Evolutionary conservation across 306 rosid species (phyloP).

Genomic region (Delonix regia): DNA sequence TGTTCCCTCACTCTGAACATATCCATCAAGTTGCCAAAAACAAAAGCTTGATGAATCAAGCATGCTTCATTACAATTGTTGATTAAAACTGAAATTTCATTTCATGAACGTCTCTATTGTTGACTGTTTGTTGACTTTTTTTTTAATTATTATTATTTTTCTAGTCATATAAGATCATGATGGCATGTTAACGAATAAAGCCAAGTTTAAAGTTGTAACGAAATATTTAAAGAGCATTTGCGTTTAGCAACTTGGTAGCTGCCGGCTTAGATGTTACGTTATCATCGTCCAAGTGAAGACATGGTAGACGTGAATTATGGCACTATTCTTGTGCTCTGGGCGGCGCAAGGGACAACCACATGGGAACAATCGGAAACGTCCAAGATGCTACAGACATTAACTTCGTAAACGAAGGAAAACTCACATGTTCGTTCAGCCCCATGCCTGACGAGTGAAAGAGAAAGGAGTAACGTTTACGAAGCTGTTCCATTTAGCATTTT

Average conservation of each 20-base stretch:
- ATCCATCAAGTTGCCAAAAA: constrained; percentile 15
- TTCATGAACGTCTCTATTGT: neutral
- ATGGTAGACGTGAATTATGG: neutral
- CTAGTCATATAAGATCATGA: neutral
- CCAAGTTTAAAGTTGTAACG: neutral
- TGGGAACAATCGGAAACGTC: neutral
- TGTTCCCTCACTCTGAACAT: neutral
- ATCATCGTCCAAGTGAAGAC: neutral
- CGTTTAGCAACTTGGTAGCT: neutral
- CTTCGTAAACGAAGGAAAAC: neutral
- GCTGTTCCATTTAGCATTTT: neutral
- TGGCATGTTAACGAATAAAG: neutral
- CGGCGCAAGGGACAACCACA: neutral
- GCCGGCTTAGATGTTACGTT: neutral
- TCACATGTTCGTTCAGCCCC: neutral
- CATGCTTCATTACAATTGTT: constrained; percentile 23
- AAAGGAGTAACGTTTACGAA: neutral
- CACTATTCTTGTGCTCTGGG: neutral
- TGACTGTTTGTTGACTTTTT: neutral
- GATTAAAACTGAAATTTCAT: neutral
- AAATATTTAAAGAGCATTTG: neutral
- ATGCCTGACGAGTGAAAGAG: neutral
- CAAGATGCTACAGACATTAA: neutral
- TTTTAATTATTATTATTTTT: neutral
- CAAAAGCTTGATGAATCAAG: constrained; percentile 24